Evolutionary conservation across 495 filamentous ascomycete genomes (phyloP).

Genomic region (Penicillium arizonense): DNA sequence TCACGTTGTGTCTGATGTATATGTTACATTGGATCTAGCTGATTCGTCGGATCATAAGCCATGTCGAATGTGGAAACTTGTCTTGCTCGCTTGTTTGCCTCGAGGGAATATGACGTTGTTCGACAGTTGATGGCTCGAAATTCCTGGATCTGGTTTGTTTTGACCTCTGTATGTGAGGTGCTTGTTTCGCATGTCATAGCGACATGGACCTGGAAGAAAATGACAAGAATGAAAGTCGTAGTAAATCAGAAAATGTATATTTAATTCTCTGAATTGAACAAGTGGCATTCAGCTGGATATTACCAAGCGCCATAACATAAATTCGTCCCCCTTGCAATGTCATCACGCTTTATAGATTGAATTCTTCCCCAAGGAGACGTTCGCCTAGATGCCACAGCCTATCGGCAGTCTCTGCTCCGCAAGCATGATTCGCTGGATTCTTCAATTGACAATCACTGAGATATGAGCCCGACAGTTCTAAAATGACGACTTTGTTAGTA

Average conservation of each 20-base stretch:
- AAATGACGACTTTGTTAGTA: background rate
- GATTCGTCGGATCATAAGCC: background rate
- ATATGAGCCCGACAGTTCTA: background rate
- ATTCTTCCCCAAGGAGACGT: background rate
- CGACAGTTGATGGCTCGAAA: too few relatives aligned
- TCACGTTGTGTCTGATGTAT: background rate
- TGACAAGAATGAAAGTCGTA: too few relatives aligned
- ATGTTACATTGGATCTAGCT: background rate
- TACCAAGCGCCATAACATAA: too few relatives aligned
- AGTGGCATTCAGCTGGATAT: too few relatives aligned
- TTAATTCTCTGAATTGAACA: too few relatives aligned
- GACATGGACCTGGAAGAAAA: background rate
- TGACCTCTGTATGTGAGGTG: too few relatives aligned
- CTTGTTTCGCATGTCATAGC: background rate
- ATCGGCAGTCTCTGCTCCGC: background rate
- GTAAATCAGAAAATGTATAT: too few relatives aligned
- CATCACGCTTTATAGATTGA: background rate
- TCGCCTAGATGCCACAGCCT: background rate
- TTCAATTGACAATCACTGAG: background rate
- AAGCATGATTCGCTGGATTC: background rate
- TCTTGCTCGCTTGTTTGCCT: background rate
- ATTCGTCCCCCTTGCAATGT: too few relatives aligned
- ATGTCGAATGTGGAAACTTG: background rate
- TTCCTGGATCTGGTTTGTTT: too few relatives aligned
- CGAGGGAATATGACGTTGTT: background rate